Evolutionary conservation across 176 grass and related monocot genomes (phyloP), one percentile per base, ranked within the genome.

Genomic region (Olyra latifolia): DNA sequence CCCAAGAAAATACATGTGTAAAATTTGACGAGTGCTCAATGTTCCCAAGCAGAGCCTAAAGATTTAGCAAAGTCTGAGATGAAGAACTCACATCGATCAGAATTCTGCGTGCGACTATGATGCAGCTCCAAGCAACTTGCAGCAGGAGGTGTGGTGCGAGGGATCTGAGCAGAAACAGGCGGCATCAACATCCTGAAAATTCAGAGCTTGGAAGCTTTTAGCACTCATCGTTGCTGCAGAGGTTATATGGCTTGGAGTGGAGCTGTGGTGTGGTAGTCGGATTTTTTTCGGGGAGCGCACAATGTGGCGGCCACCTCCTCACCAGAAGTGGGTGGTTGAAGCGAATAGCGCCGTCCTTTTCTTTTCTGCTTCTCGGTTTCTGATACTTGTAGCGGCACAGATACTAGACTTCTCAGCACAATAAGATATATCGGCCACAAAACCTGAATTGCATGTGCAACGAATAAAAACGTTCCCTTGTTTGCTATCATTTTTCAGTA

Each of bases 141-240:
- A 71, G 55, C 63, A 80, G 76, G 63, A 47, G 28, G 82, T 70
- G 55, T 29, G 17, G 46, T 63, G 32, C 28, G 70, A 85, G 71
- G 29, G 54, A 80, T 46, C 70, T 80, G 71, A 69, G 70, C 76
- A 55, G 56, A 74, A 28, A 78, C 77, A 54, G 76, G 70, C 62
- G 76, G 70, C 62, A 55, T 79, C 77, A 80, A 69, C 87, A 89
- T 89, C 45, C 55, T 80, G 54, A 84, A 80, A 80, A 54, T 76
- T n/a, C 54, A 46, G 53, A 63, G 45, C 76, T 61, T 39, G 76
- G 24, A 80, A 76, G 71, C 27, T 76, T n/a, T n/a, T 62, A 80
- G 38, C 46, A 70, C 76, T 80, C 87, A 62, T 80, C 11, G 62
- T 76, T 80, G 44, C 35, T 76, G 40, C 72, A 30, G n/a, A 64